phyloP scores from a whole-genome alignment of 2,329 filamentous ascomycete species.

The Pseudopyrenochaeta lycopersici region DNA sequence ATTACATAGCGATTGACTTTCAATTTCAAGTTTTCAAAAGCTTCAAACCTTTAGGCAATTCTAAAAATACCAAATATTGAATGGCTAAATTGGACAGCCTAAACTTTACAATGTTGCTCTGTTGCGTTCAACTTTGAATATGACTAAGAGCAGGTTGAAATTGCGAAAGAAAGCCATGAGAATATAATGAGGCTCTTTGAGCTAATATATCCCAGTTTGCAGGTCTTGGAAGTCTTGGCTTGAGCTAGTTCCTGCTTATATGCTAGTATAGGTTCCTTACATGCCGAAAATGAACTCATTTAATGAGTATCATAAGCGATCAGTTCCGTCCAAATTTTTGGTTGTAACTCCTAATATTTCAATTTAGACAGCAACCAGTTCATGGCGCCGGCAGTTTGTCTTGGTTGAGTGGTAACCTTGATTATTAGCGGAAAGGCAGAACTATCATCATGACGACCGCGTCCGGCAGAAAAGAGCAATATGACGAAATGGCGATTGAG shows the following conservation, averaged over 20 bases:
- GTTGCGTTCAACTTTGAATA: neutral
- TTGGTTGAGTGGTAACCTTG: no score
- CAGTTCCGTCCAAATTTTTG: no score
- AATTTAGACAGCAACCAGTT: no score
- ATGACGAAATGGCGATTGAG: neutral
- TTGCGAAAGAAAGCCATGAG: neutral
- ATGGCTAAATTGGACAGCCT: neutral
- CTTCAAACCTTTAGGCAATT: no score
- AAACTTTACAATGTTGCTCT: neutral
- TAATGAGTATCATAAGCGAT: no score
- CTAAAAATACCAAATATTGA: no score
- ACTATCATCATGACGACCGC: neutral
- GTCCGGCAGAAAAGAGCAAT: neutral
- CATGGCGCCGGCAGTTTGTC: no score
- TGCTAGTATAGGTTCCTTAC: no score
- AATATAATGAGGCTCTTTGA: neutral
- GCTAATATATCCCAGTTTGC: neutral
- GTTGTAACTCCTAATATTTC: no score
- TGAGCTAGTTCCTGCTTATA: neutral
- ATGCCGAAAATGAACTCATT: no score
- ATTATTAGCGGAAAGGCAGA: neutral
- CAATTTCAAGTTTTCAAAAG: no score
- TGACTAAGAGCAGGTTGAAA: neutral
- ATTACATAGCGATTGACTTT: no score
- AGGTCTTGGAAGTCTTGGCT: neutral